Conservation (phyloP, 345 rosid species). For the Cardamine resedifolia region DNA sequence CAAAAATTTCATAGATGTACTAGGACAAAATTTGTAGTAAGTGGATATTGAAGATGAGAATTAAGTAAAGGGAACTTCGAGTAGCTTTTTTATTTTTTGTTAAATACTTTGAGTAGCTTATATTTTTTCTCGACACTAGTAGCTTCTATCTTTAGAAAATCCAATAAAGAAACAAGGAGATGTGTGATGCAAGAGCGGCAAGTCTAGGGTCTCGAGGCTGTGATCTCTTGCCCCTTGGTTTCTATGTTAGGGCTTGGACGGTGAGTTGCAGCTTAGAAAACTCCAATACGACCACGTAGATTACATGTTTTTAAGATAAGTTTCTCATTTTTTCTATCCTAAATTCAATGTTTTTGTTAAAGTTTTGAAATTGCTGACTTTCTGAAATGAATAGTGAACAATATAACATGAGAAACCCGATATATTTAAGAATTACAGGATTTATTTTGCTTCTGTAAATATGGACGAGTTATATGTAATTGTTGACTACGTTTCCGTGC, state of each 20-base stretch:
- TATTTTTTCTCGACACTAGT: neutral
- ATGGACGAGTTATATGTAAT: neutral
- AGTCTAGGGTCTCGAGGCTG: neutral
- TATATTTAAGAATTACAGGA: neutral
- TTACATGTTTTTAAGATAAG: neutral
- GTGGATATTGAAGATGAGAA: neutral
- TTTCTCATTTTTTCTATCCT: neutral
- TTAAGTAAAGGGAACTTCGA: constrained; percentile 10
- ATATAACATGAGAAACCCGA: neutral
- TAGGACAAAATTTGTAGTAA: neutral
- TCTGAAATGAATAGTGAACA: neutral
- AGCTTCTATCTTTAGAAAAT: constrained; percentile 9
- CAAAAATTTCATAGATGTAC: neutral
- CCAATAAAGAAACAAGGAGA: constrained; percentile 16
- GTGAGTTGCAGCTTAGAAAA: constrained; percentile 26
- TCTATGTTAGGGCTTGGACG: constrained; percentile 14
- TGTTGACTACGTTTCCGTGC: too few species aligned
- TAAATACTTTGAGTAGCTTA: constrained; percentile 19
- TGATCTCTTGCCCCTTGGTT: constrained; percentile 25
- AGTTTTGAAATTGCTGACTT: neutral
- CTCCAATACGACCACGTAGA: constrained; percentile 29
- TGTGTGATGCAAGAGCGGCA: constrained; percentile 17
- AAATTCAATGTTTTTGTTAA: neutral
- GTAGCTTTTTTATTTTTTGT: neutral
- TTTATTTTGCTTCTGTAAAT: neutral